Evolutionary conservation across 1,284 basidiomycete species (phyloP).

Genomic region (Naganishia cerealis): DNA sequence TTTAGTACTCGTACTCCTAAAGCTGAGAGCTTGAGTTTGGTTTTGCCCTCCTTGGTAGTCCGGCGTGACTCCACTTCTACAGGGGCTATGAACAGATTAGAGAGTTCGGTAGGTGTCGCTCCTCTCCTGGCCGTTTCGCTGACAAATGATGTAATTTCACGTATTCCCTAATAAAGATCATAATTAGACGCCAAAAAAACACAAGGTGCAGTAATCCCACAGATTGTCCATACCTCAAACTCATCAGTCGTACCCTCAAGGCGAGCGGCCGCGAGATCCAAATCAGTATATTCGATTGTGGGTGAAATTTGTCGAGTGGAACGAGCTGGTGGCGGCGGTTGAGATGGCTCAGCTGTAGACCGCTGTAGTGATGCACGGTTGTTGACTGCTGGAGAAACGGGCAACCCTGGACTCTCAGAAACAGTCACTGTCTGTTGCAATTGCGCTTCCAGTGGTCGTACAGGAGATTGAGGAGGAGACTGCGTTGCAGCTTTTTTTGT

Average conservation of each 20-base stretch:
- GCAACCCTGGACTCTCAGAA: neutral
- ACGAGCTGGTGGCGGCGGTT: neutral
- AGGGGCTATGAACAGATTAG: constrained; percentile 60
- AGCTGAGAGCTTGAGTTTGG: constrained; percentile 72
- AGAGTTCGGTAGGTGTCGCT: constrained; percentile 46
- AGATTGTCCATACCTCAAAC: constrained; percentile 61
- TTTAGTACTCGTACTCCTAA: constrained; percentile 72
- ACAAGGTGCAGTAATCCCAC: neutral
- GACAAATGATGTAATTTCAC: constrained; percentile 64
- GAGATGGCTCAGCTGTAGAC: neutral
- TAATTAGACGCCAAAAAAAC: neutral
- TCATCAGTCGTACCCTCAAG: constrained; percentile 59
- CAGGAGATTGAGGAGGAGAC: neutral
- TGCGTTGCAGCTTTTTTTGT: neutral
- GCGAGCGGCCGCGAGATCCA: constrained; percentile 63
- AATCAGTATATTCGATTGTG: constrained; percentile 60
- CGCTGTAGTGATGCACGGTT: neutral
- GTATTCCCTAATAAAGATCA: constrained; percentile 57
- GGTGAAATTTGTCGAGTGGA: constrained; percentile 10
- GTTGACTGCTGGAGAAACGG: neutral
- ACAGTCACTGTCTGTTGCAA: neutral
- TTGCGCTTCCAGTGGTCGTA: neutral
- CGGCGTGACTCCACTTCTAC: constrained; percentile 68
- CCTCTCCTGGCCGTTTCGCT: constrained; percentile 58
- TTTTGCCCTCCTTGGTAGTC: constrained; percentile 67